phyloP scores from a whole-genome alignment of 768 basidiomycete species.

The Amanita phalloides region DNA sequence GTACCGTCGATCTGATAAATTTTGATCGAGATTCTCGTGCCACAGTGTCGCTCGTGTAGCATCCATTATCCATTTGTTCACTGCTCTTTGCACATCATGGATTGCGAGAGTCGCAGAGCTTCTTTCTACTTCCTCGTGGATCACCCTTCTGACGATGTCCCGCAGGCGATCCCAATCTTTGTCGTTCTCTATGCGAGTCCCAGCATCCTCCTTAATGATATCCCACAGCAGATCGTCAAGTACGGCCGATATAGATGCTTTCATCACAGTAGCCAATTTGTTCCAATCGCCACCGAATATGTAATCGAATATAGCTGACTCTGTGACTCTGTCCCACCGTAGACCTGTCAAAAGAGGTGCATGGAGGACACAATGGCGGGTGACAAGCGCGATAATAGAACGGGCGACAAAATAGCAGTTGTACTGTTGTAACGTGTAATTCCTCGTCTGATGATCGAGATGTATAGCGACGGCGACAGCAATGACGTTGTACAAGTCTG shows the following conservation, averaged over 20 bases:
- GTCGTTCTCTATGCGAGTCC: not conserved
- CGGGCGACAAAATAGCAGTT: conserved; percentile 2
- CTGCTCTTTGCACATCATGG: not conserved
- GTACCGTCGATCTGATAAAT: not conserved
- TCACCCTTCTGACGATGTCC: not conserved
- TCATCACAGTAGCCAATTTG: not conserved
- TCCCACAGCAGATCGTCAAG: not conserved
- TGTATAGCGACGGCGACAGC: not conserved
- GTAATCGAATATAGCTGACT: not conserved
- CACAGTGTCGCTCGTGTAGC: not conserved
- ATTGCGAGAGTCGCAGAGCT: not conserved
- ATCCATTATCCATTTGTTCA: not conserved
- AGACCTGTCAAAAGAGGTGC: not conserved
- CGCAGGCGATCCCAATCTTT: not conserved
- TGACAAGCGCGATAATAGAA: not conserved
- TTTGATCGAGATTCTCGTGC: not conserved
- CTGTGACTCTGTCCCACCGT: not conserved
- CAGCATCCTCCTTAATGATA: not conserved
- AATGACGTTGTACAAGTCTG: conserved; percentile 1
- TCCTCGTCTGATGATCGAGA: not conserved
- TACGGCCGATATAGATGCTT: not conserved
- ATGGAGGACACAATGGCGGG: not conserved
- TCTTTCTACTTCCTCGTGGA: not conserved
- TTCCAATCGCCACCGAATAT: not conserved
- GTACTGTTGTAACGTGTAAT: not conserved